These are phyloP conservation scores for Podaxis rugospora DNA, from an alignment of 768 basidiomycete species.

Conservation along the genomic window DNA sequence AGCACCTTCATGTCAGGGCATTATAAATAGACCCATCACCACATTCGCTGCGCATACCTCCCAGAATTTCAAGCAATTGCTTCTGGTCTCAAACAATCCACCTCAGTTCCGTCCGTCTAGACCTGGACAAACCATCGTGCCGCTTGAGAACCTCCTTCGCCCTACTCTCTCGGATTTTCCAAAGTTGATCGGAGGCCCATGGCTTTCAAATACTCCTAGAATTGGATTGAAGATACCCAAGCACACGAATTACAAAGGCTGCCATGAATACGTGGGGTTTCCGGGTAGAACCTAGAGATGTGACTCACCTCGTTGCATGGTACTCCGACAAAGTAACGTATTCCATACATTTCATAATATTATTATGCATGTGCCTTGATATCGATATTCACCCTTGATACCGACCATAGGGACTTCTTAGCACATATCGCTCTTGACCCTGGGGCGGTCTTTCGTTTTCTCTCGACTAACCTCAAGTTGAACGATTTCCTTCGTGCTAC, in stretches of 20 bases:
- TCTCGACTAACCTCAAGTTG: background rate
- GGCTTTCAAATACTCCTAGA: constrained; percentile 91
- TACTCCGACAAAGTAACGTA: constrained; percentile 45
- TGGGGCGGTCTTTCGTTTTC: constrained; percentile 10
- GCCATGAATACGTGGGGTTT: constrained; percentile 78
- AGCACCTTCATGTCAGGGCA: constrained; percentile 71
- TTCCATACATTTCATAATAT: constrained; percentile 67
- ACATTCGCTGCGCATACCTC: constrained; percentile 43
- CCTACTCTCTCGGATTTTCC: constrained; percentile 52
- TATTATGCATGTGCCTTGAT: constrained; percentile 57
- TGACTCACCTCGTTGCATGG: background rate
- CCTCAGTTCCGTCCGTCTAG: constrained; percentile 65
- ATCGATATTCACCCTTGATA: constrained; percentile 43
- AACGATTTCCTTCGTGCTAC: too few species aligned
- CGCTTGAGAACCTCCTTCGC: constrained; percentile 53
- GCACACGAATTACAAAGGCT: constrained; percentile 78
- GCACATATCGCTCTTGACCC: constrained; percentile 24
- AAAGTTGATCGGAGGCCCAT: constrained; percentile 61
- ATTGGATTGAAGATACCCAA: constrained; percentile 86
- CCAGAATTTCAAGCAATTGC: constrained; percentile 74
- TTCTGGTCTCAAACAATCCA: constrained; percentile 76
- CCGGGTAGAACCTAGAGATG: constrained; percentile 71
- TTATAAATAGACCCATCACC: constrained; percentile 31
- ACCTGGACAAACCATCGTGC: constrained; percentile 63
- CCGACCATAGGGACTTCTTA: constrained; percentile 72